These are phyloP conservation scores for Eimeria tenella DNA, from an alignment of 169 alveolate genomes.

Conservation along the genomic window DNA sequence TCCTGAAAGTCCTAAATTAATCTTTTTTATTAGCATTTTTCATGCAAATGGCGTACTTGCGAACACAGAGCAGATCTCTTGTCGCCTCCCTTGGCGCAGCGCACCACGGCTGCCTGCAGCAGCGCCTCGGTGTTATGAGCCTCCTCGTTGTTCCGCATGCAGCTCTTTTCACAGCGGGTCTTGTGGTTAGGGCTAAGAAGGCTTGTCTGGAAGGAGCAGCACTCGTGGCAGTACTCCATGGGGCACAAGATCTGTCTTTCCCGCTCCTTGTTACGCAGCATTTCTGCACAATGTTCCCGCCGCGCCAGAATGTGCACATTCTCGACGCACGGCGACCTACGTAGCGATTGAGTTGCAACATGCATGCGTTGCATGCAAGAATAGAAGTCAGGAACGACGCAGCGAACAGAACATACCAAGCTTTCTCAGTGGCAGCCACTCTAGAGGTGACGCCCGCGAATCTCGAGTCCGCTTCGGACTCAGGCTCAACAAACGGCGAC, in stretches of 20 bases:
- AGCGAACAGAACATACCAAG: neutral
- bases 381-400: conserved; percentile 27
- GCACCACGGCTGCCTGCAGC: neutral
- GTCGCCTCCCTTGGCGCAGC: neutral
- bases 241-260: conserved; percentile 77
- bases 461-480: neutral
- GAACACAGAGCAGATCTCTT: neutral
- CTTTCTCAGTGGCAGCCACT: neutral
- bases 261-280: conserved; percentile 63
- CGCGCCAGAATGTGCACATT: conserved; percentile 54
- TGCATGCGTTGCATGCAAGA: conserved; percentile 71
- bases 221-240: conserved; percentile 82
- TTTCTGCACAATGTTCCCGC: conserved; percentile 81
- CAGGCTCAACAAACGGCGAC: conserved; percentile 64
- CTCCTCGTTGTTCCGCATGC: conserved; percentile 3
- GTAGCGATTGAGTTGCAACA: neutral
- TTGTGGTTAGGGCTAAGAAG: conserved; percentile 63
- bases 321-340: conserved; percentile 41
- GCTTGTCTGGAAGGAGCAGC: conserved; percentile 84
- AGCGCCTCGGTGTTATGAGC: neutral
- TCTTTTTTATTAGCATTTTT: neutral
- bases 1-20: neutral
- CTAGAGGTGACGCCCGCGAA: neutral
- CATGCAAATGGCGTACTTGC: neutral
- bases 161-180: conserved; percentile 23